phyloP scores from a whole-genome alignment of 139 green algal genomes.

The Asterochloris sp. region DNA sequence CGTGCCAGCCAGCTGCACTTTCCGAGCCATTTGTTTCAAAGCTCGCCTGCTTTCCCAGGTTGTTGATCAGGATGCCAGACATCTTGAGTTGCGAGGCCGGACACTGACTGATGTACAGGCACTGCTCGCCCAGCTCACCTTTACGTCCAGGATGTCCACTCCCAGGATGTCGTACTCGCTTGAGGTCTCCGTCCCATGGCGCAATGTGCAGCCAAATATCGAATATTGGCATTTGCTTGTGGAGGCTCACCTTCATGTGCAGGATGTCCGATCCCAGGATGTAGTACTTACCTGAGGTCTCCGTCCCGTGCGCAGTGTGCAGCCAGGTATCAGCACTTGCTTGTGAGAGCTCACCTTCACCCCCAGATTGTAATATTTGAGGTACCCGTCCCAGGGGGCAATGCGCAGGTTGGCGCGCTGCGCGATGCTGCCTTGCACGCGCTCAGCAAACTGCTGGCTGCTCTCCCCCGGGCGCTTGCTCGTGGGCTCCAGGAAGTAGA shows the following conservation, averaged over 20 bases:
- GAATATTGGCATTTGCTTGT: neutral
- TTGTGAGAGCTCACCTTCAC: slow-evolving; percentile 47
- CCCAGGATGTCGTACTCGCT: neutral
- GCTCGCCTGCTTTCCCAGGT: too few relatives aligned
- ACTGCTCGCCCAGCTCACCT: too few relatives aligned
- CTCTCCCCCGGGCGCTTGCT: slow-evolving; percentile 57
- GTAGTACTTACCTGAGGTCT: neutral
- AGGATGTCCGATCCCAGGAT: neutral
- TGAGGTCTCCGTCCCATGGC: neutral
- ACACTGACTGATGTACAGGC: too few relatives aligned
- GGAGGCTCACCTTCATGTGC: neutral
- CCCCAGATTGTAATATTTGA: slow-evolving; percentile 97
- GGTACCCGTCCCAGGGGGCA: slow-evolving; percentile 94
- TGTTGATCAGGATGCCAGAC: too few relatives aligned
- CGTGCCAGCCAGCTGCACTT: too few relatives aligned
- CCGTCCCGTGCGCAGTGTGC: too few relatives aligned
- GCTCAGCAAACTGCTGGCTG: slow-evolving; percentile 78
- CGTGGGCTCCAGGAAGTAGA: slow-evolving; percentile 94
- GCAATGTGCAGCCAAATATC: neutral
- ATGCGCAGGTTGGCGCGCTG: slow-evolving; percentile 66
- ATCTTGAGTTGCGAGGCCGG: too few relatives aligned
- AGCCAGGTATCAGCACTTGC: neutral
- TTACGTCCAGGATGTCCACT: too few relatives aligned
- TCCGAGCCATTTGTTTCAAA: too few relatives aligned
- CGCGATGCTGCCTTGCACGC: slow-evolving; percentile 69